Conservation (phyloP, 768 basidiomycete genomes). For the Serendipita vermifera region DNA sequence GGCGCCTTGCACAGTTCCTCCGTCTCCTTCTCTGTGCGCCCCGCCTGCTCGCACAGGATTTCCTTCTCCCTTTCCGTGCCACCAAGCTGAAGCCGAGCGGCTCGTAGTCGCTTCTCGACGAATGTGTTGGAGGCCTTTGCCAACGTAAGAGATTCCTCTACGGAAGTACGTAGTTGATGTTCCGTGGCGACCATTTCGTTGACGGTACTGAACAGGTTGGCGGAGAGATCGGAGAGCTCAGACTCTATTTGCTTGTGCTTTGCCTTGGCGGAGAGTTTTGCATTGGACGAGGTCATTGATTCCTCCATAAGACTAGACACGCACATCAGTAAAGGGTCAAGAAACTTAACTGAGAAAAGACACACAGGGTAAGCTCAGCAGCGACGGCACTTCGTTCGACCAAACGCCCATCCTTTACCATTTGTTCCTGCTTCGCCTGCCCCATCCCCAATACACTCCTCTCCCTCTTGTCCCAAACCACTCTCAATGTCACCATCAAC, state of each 20-base stretch:
- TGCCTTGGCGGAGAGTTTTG: conserved; percentile 39
- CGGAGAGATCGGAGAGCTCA: conserved; percentile 90
- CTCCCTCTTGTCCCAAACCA: no score
- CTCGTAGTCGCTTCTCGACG: conserved; percentile 16
- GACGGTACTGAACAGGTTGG: conserved; percentile 78
- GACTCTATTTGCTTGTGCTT: conserved; percentile 76
- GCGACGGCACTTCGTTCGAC: conserved; percentile 89
- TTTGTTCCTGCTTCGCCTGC: conserved; percentile 74
- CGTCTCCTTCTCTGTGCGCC: conserved; percentile 41
- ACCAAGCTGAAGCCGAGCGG: conserved; percentile 61
- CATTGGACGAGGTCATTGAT: neutral
- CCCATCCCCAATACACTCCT: conserved; percentile 51
- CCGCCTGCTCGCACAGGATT: conserved; percentile 50
- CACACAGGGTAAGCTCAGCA: conserved; percentile 61
- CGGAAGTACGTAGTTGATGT: conserved; percentile 40
- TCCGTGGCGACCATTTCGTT: conserved; percentile 98
- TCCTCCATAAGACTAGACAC: neutral
- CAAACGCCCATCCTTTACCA: conserved; percentile 78
- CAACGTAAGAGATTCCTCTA: neutral
- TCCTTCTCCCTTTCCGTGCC: conserved; percentile 77
- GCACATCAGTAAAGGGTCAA: neutral
- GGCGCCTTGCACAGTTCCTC: conserved; percentile 30
- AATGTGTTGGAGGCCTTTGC: neutral
- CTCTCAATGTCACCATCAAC: no score
- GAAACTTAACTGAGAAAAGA: neutral